These are phyloP conservation scores for Paraphaeosphaeria minitans DNA, from an alignment of 2,329 filamentous ascomycete genomes.

Conservation along the genomic window DNA sequence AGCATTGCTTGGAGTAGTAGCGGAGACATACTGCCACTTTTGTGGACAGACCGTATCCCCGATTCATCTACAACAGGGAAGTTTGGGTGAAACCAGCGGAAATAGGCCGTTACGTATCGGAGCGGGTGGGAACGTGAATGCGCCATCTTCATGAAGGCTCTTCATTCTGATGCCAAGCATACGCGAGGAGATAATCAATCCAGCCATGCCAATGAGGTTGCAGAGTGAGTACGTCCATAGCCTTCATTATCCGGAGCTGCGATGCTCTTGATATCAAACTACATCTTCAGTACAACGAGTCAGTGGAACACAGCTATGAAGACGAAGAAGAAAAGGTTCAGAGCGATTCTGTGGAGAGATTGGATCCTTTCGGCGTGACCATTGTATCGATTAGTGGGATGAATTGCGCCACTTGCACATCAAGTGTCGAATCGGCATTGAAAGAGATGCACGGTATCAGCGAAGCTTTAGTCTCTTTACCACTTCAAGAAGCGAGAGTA, in stretches of 20 bases:
- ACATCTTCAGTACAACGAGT: conserved; percentile 14
- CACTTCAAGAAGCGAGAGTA: conserved; percentile 8
- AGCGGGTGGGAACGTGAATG: conserved; percentile 54
- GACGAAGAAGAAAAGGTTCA: conserved; percentile 3
- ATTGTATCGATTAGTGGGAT: conserved; percentile 18
- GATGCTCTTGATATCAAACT: conserved; percentile 21
- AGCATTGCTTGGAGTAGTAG: conserved; percentile 60
- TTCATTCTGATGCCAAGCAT: conserved; percentile 36
- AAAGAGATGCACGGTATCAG: conserved; percentile 7
- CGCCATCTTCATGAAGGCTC: conserved; percentile 48
- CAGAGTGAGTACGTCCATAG: conserved; percentile 5
- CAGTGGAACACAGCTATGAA: conserved; percentile 18
- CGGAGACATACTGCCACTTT: conserved; percentile 52
- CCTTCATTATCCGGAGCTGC: conserved; percentile 19
- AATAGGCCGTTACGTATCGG: conserved; percentile 58
- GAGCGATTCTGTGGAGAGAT: neutral
- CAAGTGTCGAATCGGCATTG: conserved; percentile 12
- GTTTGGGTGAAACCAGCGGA: conserved; percentile 62
- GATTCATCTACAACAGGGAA: conserved; percentile 60
- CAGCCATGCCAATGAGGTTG: too few species aligned
- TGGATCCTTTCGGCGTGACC: neutral
- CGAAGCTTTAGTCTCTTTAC: conserved; percentile 4
- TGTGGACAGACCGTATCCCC: conserved; percentile 49
- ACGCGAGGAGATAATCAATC: neutral
- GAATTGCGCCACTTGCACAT: conserved; percentile 20